phyloP scores from a whole-genome alignment of 2,329 filamentous ascomycete species.

The Pseudopithomyces maydicus region DNA sequence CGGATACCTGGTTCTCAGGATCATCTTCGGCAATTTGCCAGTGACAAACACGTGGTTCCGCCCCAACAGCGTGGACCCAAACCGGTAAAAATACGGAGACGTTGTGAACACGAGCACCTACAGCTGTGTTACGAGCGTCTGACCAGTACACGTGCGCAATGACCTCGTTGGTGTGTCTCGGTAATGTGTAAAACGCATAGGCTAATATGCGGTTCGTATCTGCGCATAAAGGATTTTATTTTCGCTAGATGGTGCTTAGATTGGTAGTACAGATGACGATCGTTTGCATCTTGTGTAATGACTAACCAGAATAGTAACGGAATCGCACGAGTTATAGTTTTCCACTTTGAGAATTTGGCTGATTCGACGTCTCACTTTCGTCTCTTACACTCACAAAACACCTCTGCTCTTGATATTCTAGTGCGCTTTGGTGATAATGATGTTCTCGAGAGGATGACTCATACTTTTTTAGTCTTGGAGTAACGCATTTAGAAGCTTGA shows the following conservation, averaged over 20 bases:
- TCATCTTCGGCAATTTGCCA: neutral
- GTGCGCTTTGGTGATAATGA: no score
- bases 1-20: neutral
- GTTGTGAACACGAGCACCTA: neutral
- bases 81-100: conserved; percentile 1
- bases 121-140: neutral
- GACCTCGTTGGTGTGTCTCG: neutral
- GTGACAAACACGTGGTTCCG: conserved; percentile 1
- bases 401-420: neutral
- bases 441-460: no score
- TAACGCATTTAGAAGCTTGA: no score
- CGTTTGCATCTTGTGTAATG: neutral
- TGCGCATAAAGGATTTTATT: neutral
- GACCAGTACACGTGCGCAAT: neutral
- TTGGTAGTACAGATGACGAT: conserved; percentile 4
- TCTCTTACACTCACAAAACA: neutral
- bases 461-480: no score
- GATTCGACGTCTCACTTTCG: neutral
- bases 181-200: neutral
- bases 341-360: neutral
- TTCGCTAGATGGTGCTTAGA: neutral
- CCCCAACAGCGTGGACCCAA: neutral
- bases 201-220: conserved; percentile 6
- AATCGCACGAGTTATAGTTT: neutral
- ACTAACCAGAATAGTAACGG: neutral